Conservation (phyloP, 352 stramenopile genomes). For the Phytophthora syringae region DNA sequence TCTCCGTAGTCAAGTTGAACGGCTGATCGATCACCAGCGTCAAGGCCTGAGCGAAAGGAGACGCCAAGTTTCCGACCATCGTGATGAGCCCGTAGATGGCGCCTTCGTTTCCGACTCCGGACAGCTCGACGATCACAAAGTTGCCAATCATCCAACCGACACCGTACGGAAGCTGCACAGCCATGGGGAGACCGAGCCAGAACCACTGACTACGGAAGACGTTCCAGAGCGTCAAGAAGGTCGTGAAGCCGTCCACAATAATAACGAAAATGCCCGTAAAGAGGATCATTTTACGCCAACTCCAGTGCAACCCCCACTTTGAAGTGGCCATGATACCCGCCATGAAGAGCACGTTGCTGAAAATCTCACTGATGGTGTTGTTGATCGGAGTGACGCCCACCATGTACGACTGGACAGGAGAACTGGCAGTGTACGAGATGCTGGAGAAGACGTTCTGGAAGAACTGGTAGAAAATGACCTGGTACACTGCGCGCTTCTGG, state of each 20-base stretch:
- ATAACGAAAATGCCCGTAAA: conserved; percentile 16
- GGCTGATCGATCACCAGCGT: conserved; percentile 38
- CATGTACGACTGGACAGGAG: conserved; percentile 25
- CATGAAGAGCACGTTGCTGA: conserved; percentile 31
- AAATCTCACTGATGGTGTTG: conserved; percentile 28
- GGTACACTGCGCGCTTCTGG: conserved; percentile 34
- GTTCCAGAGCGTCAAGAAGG: conserved; percentile 45
- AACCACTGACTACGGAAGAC: conserved; percentile 51
- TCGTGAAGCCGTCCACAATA: conserved; percentile 32
- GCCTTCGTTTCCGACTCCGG: conserved; percentile 50
- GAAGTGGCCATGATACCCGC: conserved; percentile 27
- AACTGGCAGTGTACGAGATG: conserved; percentile 28
- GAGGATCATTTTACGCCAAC: conserved; percentile 36
- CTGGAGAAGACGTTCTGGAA: conserved; percentile 27
- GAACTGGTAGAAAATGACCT: conserved; percentile 36
- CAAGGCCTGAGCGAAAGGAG: conserved; percentile 41
- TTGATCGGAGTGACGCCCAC: conserved; percentile 33
- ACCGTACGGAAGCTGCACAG: conserved; percentile 41
- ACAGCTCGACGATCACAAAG: conserved; percentile 51
- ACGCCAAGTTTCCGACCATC: conserved; percentile 43
- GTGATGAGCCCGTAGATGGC: conserved; percentile 50
- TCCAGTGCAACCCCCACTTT: conserved; percentile 35
- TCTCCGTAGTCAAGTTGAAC: conserved; percentile 41
- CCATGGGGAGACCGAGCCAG: conserved; percentile 38
- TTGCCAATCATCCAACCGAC: conserved; percentile 45